Evolutionary conservation across 78 protist species (phyloP), one percentile per base, ranked within the genome.

Genomic region (Cyanophora paradoxa): DNA sequence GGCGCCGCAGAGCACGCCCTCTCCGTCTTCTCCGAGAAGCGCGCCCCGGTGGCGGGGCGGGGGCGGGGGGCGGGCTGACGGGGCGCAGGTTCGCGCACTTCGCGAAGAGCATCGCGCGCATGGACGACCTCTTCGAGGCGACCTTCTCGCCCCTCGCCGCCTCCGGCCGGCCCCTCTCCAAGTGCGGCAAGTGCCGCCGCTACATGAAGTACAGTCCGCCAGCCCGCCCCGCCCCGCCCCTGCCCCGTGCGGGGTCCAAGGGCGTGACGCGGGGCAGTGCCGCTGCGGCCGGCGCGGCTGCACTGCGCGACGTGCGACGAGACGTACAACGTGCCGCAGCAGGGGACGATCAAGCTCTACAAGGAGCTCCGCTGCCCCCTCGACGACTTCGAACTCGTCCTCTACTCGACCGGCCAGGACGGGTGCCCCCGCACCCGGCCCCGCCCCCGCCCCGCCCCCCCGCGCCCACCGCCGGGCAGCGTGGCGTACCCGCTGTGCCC

Each of bases 371-470:
- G 1, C 13, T 86, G 90, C 48, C 90, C 86, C 0, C 40, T 76
- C 31, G 82, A 79, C 76, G 46, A 16, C 46, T 84, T 66, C 24
- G 88, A 78, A 54, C 81, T 84, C 8, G 28, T 77, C 41, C 17
- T 84, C 41, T 67, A 30, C 33, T 3, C 34, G 8, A 14, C n/a
- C 22, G 46, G 44, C 17, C n/a, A n/a, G n/a, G n/a, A n/a, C n/a
- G n/a, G n/a, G n/a, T n/a, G n/a, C n/a, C n/a, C n/a, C n/a, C 3
- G 22, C 3, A n/a, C 19, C 41, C 77, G 79, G n/a, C n/a, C n/a
- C n/a, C 1, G 11, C 14, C 0, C 77, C 16, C 44, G 22, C 46
- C 61, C 71, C 6, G 17, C 74, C 26, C 74, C 77, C 31, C 79
- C 78, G n/a, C n/a, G n/a, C n/a, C n/a, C n/a, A n/a, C 3, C 42